Evolutionary conservation across 306 rosid genomes (phyloP), one percentile per base, ranked within the genome.

Genomic region (Fagus sylvatica): DNA sequence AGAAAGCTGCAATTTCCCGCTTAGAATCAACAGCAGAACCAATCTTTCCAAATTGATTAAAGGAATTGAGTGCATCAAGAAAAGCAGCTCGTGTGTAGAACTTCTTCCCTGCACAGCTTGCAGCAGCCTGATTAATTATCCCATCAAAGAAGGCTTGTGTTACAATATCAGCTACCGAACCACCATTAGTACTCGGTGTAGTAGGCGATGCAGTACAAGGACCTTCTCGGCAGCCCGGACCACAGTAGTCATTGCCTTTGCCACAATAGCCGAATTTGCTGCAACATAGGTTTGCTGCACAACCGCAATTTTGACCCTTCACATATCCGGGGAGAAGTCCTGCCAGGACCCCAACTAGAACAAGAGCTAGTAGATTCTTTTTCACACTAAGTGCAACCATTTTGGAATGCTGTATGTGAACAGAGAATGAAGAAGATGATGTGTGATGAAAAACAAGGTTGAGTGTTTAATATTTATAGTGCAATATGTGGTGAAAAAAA

Each of bases 1-100:
- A 93, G 80, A 91, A 91, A 2, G 97, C 97, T 1, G 98, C 97
- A 68, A 93, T 87, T 80, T 93, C 97, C 1, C 97, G 90, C 78
- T 89, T 91, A 1, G 96, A 91, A 71, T 91, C 94, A 48, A 88
- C 86, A 0, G 33, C 19, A 0, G 87, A 55, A 9, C 85, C 86
- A 33, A 78, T 43, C 6, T 41, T 72, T 3, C 91, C 94, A 49
- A 93, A 91, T 5, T 80, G 74, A 13, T 69, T 7, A 42, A 46
- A 93, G 4, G 94, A 91, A 2, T 62, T 53, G 53, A 74, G 84
- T 3, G 98, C 98, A 2, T 76, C 72, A 0, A 93, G 84, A 42
- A 93, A 93, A 11, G 85, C 55, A 3, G 74, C 71, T 55, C 97
- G 42, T 1, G 88, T 68, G 75, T 93, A 93, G 66, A 93, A 93